Base-by-base conservation (phyloP, 164 flowering plant species). In the Annona cherimola region DNA sequence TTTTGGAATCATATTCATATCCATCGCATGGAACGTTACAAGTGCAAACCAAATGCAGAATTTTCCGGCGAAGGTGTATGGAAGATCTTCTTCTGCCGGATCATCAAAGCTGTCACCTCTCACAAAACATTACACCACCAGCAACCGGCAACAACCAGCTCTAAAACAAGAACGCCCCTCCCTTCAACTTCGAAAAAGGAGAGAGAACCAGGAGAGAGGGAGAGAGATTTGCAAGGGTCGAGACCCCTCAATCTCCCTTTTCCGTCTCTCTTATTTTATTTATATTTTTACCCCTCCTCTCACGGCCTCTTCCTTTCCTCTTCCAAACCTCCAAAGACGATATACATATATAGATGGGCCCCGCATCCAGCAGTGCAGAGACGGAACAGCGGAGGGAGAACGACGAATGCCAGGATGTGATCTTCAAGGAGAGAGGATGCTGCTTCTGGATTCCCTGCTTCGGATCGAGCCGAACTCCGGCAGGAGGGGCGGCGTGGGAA, bases 391-490 rank as follows among this genome's bases (percentile, higher is more conserved):
- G 55, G 55, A 50, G 55, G 55, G 55, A 50, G 16, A 14, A 50
- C 12, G 55, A 3, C 12, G 55, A 50, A 50, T 50, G 7, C 7
- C 7, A 50, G 7, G 8, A 50, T 50, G 55, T 50, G 7, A 50
- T 50, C 16, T 50, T 7, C 55, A 50, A 9, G 12, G 55, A 50
- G 55, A 6, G 69, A 2, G 54, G 69, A 19, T 66, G 69, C 35
- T 66, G 69, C 54, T 66, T 66, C 50, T 43, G 69, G 69, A 14
- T 66, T 43, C 69, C 69, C 9, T 14, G n/a, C 14, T 66, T 66
- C 35, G n/a, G n/a, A 19, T 35, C 69, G 3, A n/a, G 5, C 14
- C 6, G 69, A 18, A 18, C 69, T 42, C 4, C 19, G 2, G 54
- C 20, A 2, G 19, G 4, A 16, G 69, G 69, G 11, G 39, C 67